Evolutionary conservation across 805 yeast genomes (phyloP).

Genomic region (Naumovozyma baii): DNA sequence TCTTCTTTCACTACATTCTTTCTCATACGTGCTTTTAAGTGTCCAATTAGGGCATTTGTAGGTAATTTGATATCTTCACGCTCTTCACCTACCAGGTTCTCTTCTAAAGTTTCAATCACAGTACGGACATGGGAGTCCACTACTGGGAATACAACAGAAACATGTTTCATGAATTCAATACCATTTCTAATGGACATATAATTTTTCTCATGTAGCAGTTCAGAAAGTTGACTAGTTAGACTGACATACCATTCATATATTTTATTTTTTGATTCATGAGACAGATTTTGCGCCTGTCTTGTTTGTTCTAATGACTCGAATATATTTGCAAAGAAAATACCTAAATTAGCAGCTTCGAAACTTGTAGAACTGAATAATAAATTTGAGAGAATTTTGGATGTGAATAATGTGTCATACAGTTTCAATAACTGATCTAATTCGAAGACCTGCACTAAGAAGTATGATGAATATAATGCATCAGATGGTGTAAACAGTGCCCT

Average conservation of each 20-base stretch:
- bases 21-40: slow-evolving; percentile 43
- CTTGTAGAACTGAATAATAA: slow-evolving; percentile 64
- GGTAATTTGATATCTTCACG: slow-evolving; percentile 79
- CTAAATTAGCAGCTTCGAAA: slow-evolving; percentile 72
- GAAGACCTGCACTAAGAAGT: slow-evolving; percentile 48
- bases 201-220: slow-evolving; percentile 30
- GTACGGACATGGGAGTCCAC: slow-evolving; percentile 56
- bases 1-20: slow-evolving; percentile 42
- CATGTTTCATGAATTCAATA: slow-evolving; percentile 62
- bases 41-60: slow-evolving; percentile 60
- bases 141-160: slow-evolving; percentile 54
- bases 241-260: slow-evolving; percentile 47
- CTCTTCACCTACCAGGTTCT: slow-evolving; percentile 42
- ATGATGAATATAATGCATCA: slow-evolving; percentile 65
- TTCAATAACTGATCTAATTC: slow-evolving; percentile 33
- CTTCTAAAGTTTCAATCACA: slow-evolving; percentile 39
- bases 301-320: slow-evolving; percentile 38
- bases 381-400: slow-evolving; percentile 40
- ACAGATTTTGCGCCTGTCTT: slow-evolving; percentile 32
- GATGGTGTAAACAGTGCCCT: slow-evolving; percentile 68
- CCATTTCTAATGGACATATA: slow-evolving; percentile 77
- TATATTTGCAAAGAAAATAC: slow-evolving; percentile 56
- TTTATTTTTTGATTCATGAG: slow-evolving; percentile 28
- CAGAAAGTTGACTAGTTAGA: slow-evolving; percentile 31
- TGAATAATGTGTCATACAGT: slow-evolving; percentile 40